Base-by-base conservation (phyloP, 2,329 filamentous ascomycete species). In the Fusarium lateritium region DNA sequence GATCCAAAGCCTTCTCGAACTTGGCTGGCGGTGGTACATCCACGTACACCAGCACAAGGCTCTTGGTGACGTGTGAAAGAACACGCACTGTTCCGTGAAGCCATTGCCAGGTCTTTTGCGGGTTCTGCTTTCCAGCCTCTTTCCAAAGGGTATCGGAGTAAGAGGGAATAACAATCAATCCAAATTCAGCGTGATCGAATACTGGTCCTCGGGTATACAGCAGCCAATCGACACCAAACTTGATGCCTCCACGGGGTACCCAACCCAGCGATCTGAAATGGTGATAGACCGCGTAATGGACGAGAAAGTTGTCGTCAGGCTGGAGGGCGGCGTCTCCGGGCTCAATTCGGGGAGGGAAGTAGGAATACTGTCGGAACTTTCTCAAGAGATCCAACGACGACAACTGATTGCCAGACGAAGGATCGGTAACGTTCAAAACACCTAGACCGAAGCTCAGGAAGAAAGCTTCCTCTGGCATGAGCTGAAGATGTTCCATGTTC, bases 221-320 rank as follows among this genome's bases (percentile, higher is more conserved):
- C n/a, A 99, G 83, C 83, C 93, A 98, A 79, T 99, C 96, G 11
- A 94, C 92, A 22, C 93, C 93, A 73, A 99, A 99, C 76, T 99
- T 99, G 77, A 97, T 91, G 36, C 96, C 97, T 7, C 92, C 90
- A 15, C 97, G 91, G 1, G 97, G 92, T 2, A 98, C 93, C 95
- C 96, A 99, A 24, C 96, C 96, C 0, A 98, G 85, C 1, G 94
- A 97, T 38, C 96, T 91, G 81, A 97, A 99, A 78, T 99, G 95
- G 77, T 99, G 96, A 78, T 97, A 99, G 19, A 93, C 93, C 14
- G 89, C 90, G 75, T 98, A 99, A 60, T 93, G 91, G 1, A 97
- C 79, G 21, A 98, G 82, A 79, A 99, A 99, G 0, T 89, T 86
- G 74, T 97, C 93, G 77, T 97, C 94, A 0, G 94, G 89, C 17